phyloP scores from a whole-genome alignment of 2,329 filamentous ascomycete genomes.

The Chaetomium olivaceum region DNA sequence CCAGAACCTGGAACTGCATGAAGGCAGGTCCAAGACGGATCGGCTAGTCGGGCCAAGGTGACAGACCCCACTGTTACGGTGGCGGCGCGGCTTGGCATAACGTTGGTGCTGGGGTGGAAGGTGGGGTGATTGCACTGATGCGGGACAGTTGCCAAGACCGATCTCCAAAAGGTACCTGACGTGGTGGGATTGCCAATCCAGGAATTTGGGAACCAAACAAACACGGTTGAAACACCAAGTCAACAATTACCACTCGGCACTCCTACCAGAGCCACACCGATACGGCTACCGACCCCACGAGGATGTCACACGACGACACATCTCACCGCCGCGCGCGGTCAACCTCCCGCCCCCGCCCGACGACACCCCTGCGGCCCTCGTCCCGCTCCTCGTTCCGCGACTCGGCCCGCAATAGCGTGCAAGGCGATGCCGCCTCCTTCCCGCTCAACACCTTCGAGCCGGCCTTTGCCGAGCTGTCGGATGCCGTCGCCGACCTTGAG shows the following conservation, averaged over 20 bases:
- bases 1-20: constrained; percentile 7
- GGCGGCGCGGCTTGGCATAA: constrained; percentile 5
- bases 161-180: not conserved
- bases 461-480: constrained; percentile 87
- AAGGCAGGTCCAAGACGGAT: not conserved
- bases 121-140: not conserved
- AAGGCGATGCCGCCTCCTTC: constrained; percentile 55
- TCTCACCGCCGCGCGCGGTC: constrained; percentile 45
- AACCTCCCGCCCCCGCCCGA: constrained; percentile 74
- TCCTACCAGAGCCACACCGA: not conserved
- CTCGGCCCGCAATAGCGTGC: constrained; percentile 60
- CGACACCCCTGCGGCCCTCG: constrained; percentile 85
- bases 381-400: constrained; percentile 88
- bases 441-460: constrained; percentile 84
- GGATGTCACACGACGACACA: constrained; percentile 22
- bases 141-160: not conserved
- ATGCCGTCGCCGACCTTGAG: constrained; percentile 93
- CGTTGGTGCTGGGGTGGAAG: not conserved
- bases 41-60: not conserved
- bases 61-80: not conserved
- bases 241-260: not conserved
- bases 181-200: not conserved
- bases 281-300: not conserved
- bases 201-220: constrained; percentile 12
- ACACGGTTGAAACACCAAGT: constrained; percentile 6